Percentiles rank a stretch among this genome's conserved stretches.
These are phyloP conservation scores for Physocladia obscura DNA, from an alignment of 192 early-diverging fungal genomes.

Conservation along the genomic window DNA sequence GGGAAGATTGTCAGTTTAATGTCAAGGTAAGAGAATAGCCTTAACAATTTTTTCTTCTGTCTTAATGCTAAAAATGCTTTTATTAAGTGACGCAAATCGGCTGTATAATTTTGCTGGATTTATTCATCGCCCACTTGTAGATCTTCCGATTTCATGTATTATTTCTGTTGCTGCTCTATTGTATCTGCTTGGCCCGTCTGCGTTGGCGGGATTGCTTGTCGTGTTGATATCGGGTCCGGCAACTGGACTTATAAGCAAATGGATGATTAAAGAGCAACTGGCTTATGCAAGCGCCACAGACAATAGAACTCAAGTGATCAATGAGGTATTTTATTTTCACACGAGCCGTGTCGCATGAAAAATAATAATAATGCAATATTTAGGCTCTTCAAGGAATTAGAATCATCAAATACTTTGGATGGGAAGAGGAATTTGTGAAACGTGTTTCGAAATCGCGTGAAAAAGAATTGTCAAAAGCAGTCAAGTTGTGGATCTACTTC, in stretches of 20 bases:
- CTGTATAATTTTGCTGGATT: constrained; percentile 36
- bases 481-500: constrained; percentile 5
- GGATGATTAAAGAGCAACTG: constrained; percentile 50
- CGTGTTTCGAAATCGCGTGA: constrained; percentile 30
- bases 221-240: constrained; percentile 50
- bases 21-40: constrained; percentile 49
- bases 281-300: constrained; percentile 65
- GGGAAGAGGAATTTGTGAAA: constrained; percentile 43
- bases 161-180: constrained; percentile 73
- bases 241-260: constrained; percentile 30
- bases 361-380: background rate
- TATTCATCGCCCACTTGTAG: constrained; percentile 32
- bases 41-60: background rate
- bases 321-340: constrained; percentile 82
- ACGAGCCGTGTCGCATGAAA: constrained; percentile 66
- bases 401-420: constrained; percentile 85
- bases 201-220: constrained; percentile 73
- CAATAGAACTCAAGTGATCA: constrained; percentile 78
- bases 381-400: constrained; percentile 81
- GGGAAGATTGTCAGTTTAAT: constrained; percentile 53
- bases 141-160: constrained; percentile 18
- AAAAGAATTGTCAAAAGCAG: constrained; percentile 17
- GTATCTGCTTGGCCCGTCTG: constrained; percentile 75
- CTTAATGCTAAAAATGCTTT: no score
- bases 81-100: constrained; percentile 38